A percentile compares a stretch with the other conserved stretches of the same genome.
These are phyloP conservation scores for Beauveria scarabaeidicola DNA, from an alignment of 2,329 filamentous ascomycete species.

Conservation along the genomic window DNA sequence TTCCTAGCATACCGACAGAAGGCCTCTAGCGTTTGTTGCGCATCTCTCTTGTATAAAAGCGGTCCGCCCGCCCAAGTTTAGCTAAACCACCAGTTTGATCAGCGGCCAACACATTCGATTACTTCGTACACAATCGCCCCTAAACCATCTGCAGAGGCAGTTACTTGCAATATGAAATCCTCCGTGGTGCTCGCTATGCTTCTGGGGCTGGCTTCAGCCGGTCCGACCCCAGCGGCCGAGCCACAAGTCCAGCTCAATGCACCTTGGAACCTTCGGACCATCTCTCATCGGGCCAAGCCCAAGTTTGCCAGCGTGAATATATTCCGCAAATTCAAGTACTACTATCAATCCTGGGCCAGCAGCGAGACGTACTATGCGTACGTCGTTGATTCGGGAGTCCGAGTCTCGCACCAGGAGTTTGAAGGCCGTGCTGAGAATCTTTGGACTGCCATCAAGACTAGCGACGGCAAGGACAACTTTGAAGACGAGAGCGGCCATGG, in stretches of 20 bases:
- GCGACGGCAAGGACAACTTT: slow-evolving; percentile 18
- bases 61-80: too few relatives aligned
- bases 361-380: background rate
- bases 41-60: too few relatives aligned
- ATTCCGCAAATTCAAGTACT: background rate
- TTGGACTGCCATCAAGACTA: background rate
- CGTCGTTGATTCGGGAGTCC: slow-evolving; percentile 21
- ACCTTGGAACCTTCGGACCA: background rate
- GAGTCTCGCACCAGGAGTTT: background rate
- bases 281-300: background rate
- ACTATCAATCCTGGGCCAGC: background rate
- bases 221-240: background rate
- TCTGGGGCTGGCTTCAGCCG: background rate
- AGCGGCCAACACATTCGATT: background rate
- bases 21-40: too few relatives aligned
- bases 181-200: background rate
- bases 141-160: background rate
- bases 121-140: background rate
- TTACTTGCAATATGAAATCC: background rate
- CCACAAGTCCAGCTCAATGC: slow-evolving; percentile 26
- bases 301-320: background rate
- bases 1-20: too few relatives aligned
- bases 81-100: background rate
- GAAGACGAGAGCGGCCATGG: slow-evolving; percentile 45
- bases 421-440: background rate